These are phyloP conservation scores for Penicillium malachiteum DNA, from an alignment of 495 filamentous ascomycete species.

Conservation along the genomic window DNA sequence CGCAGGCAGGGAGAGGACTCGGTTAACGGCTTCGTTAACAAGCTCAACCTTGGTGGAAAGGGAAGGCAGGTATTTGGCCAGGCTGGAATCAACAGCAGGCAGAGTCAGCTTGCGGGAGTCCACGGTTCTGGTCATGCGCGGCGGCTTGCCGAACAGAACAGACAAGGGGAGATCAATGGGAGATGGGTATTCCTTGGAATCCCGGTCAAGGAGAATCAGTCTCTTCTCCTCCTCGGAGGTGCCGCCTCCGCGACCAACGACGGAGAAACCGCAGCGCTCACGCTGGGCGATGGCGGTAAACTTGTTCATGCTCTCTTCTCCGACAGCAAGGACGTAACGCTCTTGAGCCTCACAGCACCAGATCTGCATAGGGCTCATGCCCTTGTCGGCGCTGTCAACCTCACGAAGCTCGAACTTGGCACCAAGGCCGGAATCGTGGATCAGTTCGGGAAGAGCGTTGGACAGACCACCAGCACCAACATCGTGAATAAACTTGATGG, in stretches of 20 bases:
- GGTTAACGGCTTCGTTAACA: slow-evolving; percentile 69
- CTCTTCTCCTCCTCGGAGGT: slow-evolving; percentile 60
- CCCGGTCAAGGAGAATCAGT: slow-evolving; percentile 77
- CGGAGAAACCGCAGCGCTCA: slow-evolving; percentile 91
- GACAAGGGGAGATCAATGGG: slow-evolving; percentile 92
- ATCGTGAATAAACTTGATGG: slow-evolving; percentile 95
- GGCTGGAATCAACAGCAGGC: slow-evolving; percentile 68
- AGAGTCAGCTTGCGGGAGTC: slow-evolving; percentile 68
- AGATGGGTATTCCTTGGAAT: slow-evolving; percentile 70
- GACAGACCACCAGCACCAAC: slow-evolving; percentile 94
- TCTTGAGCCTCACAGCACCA: slow-evolving; percentile 98
- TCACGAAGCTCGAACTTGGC: slow-evolving; percentile 89
- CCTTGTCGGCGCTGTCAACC: slow-evolving; percentile 81
- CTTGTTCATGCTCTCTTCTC: slow-evolving; percentile 71
- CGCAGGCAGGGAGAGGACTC: slow-evolving; percentile 79
- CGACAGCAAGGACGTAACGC: slow-evolving; percentile 85
- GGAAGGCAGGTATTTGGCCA: slow-evolving; percentile 62
- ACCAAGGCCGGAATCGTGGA: slow-evolving; percentile 85
- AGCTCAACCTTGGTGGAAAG: slow-evolving; percentile 58
- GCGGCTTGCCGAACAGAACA: slow-evolving; percentile 86
- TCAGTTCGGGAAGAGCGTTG: slow-evolving; percentile 89
- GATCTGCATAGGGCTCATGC: slow-evolving; percentile 93
- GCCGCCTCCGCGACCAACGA: slow-evolving; percentile 77
- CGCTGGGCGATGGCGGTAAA: slow-evolving; percentile 81
- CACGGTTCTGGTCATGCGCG: slow-evolving; percentile 79